Percentiles rank a stretch among this genome's conserved stretches.
phyloP scores from a whole-genome alignment of 2,329 filamentous ascomycete species.

The Teratosphaeria gauchensis region DNA sequence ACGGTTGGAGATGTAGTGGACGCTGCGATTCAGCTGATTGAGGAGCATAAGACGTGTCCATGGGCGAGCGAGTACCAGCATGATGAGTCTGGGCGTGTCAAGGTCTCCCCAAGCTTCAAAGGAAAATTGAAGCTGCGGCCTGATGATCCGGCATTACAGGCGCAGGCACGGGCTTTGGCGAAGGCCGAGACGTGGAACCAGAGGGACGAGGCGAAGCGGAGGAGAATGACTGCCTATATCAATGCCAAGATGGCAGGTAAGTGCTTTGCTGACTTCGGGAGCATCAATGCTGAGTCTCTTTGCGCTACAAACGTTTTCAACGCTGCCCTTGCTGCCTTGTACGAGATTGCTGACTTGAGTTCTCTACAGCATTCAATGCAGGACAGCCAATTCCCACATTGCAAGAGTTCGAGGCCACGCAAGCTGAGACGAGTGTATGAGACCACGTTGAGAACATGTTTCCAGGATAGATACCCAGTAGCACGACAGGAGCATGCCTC shows the following conservation, averaged over 20 bases:
- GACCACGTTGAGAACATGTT: neutral
- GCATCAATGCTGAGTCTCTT: neutral
- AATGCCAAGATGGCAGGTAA: neutral
- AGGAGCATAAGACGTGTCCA: neutral
- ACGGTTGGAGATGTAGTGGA: neutral
- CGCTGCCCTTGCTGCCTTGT: neutral
- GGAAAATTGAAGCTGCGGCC: neutral
- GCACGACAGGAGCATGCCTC: neutral
- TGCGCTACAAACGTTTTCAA: neutral
- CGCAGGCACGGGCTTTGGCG: neutral
- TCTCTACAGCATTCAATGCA: neutral
- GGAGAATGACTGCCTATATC: neutral
- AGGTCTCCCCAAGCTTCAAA: neutral
- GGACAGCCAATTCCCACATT: neutral
- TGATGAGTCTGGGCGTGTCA: neutral
- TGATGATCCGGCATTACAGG: neutral
- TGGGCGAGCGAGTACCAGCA: neutral
- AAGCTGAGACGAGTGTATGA: neutral
- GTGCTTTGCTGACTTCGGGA: neutral
- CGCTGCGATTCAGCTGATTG: neutral
- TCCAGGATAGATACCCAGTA: neutral
- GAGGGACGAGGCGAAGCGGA: neutral
- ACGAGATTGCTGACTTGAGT: neutral
- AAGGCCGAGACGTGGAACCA: neutral
- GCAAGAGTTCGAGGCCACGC: constrained; percentile 8